Conservation (phyloP, 768 basidiomycete genomes). For the Mycena albidolilacea region DNA sequence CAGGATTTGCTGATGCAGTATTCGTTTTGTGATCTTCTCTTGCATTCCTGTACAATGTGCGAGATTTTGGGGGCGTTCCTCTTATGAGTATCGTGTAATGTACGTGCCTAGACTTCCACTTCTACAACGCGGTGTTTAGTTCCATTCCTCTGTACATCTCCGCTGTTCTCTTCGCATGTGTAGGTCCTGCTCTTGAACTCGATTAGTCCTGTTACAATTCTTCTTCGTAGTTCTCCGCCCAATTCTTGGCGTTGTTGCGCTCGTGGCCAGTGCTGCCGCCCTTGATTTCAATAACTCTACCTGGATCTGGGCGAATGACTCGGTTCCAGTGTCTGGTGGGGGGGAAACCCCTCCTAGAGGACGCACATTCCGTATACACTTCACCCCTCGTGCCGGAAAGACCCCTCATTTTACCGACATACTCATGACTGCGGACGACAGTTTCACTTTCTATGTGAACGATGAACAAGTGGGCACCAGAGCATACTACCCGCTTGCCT, state of each 20-base stretch:
- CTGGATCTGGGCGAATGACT: slow-evolving; percentile 1
- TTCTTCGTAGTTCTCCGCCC: not conserved
- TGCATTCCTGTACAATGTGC: no score
- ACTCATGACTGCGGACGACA: not conserved
- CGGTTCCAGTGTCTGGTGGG: not conserved
- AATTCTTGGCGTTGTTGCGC: not conserved
- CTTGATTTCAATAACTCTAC: not conserved
- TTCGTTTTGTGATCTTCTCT: no score
- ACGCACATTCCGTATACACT: not conserved
- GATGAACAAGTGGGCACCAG: slow-evolving; percentile 44
- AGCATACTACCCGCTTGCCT: slow-evolving; percentile 35
- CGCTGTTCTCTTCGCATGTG: not conserved
- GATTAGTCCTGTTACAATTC: not conserved
- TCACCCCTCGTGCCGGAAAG: not conserved
- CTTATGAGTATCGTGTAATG: no score
- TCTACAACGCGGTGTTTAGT: not conserved
- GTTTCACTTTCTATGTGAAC: slow-evolving; percentile 51
- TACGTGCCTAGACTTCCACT: not conserved
- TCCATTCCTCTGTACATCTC: not conserved
- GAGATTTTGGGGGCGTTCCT: no score
- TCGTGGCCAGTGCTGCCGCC: not conserved
- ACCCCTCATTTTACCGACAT: not conserved
- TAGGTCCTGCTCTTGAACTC: not conserved
- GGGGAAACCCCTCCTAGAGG: not conserved
- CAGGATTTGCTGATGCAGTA: no score